These are phyloP conservation scores for Mortierella sp. DNA, from an alignment of 371 early-diverging fungal genomes.

Conservation along the genomic window DNA sequence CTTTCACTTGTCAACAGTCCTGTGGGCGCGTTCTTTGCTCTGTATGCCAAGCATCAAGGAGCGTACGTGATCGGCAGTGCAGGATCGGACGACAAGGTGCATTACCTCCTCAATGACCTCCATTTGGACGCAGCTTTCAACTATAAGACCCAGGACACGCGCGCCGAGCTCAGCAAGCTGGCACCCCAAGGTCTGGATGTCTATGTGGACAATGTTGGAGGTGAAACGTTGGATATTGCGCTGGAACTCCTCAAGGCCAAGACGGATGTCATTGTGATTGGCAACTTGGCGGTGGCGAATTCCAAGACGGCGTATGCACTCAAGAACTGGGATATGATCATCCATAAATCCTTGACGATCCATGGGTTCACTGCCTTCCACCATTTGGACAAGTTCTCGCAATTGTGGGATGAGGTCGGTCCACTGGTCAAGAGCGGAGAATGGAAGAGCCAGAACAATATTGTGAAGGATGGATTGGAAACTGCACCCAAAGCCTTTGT, in stretches of 20 bases:
- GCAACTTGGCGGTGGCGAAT: background rate
- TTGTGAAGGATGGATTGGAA: constrained; percentile 10
- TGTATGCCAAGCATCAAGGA: constrained; percentile 54
- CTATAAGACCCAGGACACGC: constrained; percentile 69
- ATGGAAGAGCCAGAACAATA: constrained; percentile 18
- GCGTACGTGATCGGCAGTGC: constrained; percentile 57
- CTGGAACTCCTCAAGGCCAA: constrained; percentile 40
- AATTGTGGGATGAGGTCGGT: constrained; percentile 20
- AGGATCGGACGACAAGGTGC: constrained; percentile 76
- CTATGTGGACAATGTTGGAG: constrained; percentile 73
- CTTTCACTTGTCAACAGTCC: constrained; percentile 41
- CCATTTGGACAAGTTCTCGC: constrained; percentile 11
- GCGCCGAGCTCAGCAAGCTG: constrained; percentile 42
- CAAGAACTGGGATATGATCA: constrained; percentile 15
- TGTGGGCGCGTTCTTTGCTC: constrained; percentile 68
- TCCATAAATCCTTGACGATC: constrained; percentile 8
- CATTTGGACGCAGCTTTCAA: constrained; percentile 76
- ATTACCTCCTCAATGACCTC: constrained; percentile 59
- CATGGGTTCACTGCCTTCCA: constrained; percentile 23
- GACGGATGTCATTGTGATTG: constrained; percentile 14
- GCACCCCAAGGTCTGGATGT: constrained; percentile 70
- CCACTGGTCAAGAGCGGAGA: constrained; percentile 17
- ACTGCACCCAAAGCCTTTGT: constrained; percentile 7
- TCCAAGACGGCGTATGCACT: constrained; percentile 6
- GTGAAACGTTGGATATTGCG: constrained; percentile 68